Percentiles rank a stretch among this genome's conserved stretches.
Conservation (phyloP, 352 stramenopile species). For the Phytophthora citricola region DNA sequence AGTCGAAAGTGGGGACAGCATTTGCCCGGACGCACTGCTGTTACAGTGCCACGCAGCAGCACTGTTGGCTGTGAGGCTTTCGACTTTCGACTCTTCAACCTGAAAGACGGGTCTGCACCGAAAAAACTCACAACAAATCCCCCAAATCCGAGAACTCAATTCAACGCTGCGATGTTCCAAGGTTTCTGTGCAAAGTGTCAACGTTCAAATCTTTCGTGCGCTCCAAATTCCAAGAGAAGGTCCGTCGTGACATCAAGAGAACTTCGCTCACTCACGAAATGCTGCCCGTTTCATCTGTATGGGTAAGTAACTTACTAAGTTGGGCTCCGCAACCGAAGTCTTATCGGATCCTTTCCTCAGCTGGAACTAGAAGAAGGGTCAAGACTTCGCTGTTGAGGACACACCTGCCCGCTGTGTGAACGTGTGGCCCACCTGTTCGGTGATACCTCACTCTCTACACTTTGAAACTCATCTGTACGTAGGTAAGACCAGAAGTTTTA, state of each 20-base stretch:
- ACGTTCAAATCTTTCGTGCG: slow-evolving; percentile 23
- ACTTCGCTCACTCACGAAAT: too few species aligned
- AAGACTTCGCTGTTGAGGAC: too few species aligned
- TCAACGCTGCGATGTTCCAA: slow-evolving; percentile 3
- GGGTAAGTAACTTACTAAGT: not conserved
- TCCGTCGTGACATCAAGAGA: slow-evolving; percentile 11
- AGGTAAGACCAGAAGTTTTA: not conserved
- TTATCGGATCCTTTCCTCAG: slow-evolving; percentile 1
- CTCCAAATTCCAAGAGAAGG: not conserved
- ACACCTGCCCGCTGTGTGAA: not conserved
- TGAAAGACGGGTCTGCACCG: slow-evolving; percentile 14
- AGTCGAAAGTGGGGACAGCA: too few species aligned
- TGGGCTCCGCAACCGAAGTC: slow-evolving; percentile 14
- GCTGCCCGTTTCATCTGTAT: slow-evolving; percentile 7
- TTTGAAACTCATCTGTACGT: not conserved
- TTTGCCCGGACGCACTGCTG: too few species aligned
- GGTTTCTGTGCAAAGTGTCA: slow-evolving; percentile 6
- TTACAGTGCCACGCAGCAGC: too few species aligned
- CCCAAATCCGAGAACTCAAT: not conserved
- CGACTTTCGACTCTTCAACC: too few species aligned
- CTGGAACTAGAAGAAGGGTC: not conserved
- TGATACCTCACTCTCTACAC: not conserved
- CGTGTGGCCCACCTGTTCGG: not conserved
- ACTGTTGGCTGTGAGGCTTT: too few species aligned
- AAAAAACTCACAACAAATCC: slow-evolving; percentile 7